phyloP scores from a whole-genome alignment of 1,139 yeast genomes.

The Hansenula sp. region DNA sequence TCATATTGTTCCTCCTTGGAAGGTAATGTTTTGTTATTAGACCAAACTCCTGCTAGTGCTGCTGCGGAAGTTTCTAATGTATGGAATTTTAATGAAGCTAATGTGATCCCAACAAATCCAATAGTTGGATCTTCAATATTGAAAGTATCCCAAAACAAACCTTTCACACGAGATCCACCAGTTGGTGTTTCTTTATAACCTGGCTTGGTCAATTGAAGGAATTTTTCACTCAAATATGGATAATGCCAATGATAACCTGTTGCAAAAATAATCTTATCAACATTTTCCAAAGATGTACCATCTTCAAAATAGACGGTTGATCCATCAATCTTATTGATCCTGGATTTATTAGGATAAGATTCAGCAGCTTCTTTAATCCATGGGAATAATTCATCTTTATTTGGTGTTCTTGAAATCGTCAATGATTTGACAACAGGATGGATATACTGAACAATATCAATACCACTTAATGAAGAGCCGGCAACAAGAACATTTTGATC shows the following conservation, averaged over 20 bases:
- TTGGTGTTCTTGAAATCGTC: conserved; percentile 33
- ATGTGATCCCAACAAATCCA: conserved; percentile 52
- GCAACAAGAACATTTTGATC: conserved; percentile 42
- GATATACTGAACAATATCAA: conserved; percentile 48
- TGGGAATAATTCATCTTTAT: conserved; percentile 21
- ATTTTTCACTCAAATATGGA: conserved; percentile 29
- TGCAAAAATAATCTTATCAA: conserved; percentile 36
- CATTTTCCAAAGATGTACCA: conserved; percentile 28
- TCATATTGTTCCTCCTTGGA: conserved; percentile 24
- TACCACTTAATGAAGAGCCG: conserved; percentile 49
- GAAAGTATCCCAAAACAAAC: conserved; percentile 50
- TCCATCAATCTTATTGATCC: conserved; percentile 22
- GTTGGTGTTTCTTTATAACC: conserved; percentile 34
- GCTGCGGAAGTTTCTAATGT: conserved; percentile 51
- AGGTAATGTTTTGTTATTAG: conserved; percentile 45
- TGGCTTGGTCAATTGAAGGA: conserved; percentile 11
- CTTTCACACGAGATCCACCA: conserved; percentile 40
- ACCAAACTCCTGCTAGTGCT: conserved; percentile 54
- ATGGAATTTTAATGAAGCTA: conserved; percentile 46
- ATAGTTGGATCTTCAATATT: conserved; percentile 53
- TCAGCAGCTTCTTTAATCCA: conserved; percentile 34
- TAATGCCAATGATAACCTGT: conserved; percentile 40
- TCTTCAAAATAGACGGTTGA: conserved; percentile 31
- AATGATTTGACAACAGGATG: conserved; percentile 37
- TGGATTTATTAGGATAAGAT: conserved; percentile 31